A percentile compares a stretch with the other conserved stretches of the same genome.
Evolutionary conservation across 2,329 filamentous ascomycete genomes (phyloP).

Genomic region (Phaeomoniella chlamydospora): DNA sequence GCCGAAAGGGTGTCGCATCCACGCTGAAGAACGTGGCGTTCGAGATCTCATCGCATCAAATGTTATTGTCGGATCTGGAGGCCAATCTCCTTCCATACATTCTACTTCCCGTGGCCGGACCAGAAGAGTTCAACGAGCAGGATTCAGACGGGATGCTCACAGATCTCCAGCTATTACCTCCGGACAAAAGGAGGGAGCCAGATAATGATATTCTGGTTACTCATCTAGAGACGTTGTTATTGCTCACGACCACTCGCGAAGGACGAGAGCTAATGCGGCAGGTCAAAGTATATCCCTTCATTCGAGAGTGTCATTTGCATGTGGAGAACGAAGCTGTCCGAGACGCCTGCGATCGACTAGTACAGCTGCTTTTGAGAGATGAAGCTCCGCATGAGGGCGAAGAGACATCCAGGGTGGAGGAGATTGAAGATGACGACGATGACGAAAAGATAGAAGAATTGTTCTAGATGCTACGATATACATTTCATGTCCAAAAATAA

Average conservation of each 20-base stretch:
- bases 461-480: conserved; percentile 18
- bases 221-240: conserved; percentile 74
- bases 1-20: conserved; percentile 85
- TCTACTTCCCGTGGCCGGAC: conserved; percentile 72
- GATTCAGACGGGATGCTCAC: conserved; percentile 77
- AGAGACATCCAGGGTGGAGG: conserved; percentile 22
- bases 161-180: conserved; percentile 76
- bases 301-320: conserved; percentile 70
- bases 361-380: conserved; percentile 76
- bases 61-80: conserved; percentile 55
- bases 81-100: conserved; percentile 80
- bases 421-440: conserved; percentile 28
- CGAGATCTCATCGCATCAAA: conserved; percentile 56
- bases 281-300: conserved; percentile 75
- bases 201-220: conserved; percentile 67
- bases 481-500: conserved; percentile 1
- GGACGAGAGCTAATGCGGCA: conserved; percentile 61
- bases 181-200: conserved; percentile 73
- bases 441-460: conserved; percentile 30
- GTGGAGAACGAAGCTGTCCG: conserved; percentile 66
- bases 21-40: conserved; percentile 93
- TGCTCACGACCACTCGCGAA: conserved; percentile 65
- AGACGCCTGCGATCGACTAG: conserved; percentile 76
- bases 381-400: conserved; percentile 45
- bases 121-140: conserved; percentile 76